A percentile compares a stretch with the other conserved stretches of the same genome.
Conservation (phyloP, 208 protist species). For the Wallacemonas sp. region DNA sequence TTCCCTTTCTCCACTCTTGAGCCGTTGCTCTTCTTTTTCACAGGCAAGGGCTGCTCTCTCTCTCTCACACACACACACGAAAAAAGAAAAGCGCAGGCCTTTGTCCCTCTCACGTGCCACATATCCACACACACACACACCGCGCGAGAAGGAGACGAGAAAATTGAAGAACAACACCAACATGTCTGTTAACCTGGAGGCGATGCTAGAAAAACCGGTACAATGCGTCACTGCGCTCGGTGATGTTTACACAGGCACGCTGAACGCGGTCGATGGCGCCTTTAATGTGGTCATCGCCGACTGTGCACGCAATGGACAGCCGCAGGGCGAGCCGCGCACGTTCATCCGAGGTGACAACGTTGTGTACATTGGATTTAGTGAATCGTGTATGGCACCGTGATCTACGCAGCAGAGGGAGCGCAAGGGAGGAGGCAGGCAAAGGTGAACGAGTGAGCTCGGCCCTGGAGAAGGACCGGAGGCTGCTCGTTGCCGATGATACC, state of each 20-base stretch:
- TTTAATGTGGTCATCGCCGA: constrained; percentile 64
- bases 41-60: no score
- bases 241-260: constrained; percentile 42
- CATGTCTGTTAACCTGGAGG: constrained; percentile 61
- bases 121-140: no score
- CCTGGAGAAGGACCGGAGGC: no score
- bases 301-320: constrained; percentile 3
- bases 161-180: background rate
- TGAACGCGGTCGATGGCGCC: constrained; percentile 57
- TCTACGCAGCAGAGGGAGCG: no score
- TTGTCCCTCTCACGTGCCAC: background rate
- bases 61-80: no score
- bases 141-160: no score
- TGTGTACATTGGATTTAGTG: constrained; percentile 64
- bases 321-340: constrained; percentile 16
- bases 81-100: no score
- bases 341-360: constrained; percentile 82
- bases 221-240: constrained; percentile 59
- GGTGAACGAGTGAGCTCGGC: no score
- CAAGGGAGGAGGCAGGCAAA: no score
- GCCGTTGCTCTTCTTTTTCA: constrained; percentile 10
- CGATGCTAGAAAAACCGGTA: constrained; percentile 43
- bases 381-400: background rate
- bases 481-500: no score
- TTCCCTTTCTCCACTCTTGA: background rate